Conservation (phyloP, 441 rosid genomes). For the Aleurites moluccanus region DNA sequence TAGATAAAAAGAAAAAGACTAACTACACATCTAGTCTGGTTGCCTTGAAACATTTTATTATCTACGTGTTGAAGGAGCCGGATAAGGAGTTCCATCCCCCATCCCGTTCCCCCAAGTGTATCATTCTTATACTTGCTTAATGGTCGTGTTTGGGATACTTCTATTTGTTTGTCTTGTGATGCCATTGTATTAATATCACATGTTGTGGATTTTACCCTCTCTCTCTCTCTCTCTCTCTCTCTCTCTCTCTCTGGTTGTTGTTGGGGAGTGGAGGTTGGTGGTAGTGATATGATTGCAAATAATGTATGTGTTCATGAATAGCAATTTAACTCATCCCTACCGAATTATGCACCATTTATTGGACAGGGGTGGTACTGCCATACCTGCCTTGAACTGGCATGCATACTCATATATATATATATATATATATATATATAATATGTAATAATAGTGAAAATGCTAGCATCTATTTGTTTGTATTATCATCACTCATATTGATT, state of each 20-base stretch:
- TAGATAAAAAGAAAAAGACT: not conserved
- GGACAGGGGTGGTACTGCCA: no score
- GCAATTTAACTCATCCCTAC: no score
- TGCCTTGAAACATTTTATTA: not conserved
- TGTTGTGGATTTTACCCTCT: not conserved
- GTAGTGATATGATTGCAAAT: no score
- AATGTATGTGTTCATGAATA: no score
- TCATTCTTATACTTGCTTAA: not conserved
- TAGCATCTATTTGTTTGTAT: not conserved
- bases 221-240: no score
- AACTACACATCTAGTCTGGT: not conserved
- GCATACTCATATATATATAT: no score
- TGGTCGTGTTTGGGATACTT: not conserved
- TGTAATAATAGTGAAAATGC: not conserved
- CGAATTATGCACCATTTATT: no score
- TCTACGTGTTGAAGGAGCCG: not conserved
- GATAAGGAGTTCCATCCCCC: not conserved
- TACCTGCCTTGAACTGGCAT: no score
- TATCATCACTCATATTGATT: not conserved
- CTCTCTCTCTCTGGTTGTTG: not conserved
- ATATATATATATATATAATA: no score
- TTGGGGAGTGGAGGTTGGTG: no score
- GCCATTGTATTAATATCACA: not conserved
- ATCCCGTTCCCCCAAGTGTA: not conserved
- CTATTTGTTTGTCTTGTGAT: not conserved